Conservation (phyloP, 2,329 filamentous ascomycete genomes). For the Orbilia ellipsospora region DNA sequence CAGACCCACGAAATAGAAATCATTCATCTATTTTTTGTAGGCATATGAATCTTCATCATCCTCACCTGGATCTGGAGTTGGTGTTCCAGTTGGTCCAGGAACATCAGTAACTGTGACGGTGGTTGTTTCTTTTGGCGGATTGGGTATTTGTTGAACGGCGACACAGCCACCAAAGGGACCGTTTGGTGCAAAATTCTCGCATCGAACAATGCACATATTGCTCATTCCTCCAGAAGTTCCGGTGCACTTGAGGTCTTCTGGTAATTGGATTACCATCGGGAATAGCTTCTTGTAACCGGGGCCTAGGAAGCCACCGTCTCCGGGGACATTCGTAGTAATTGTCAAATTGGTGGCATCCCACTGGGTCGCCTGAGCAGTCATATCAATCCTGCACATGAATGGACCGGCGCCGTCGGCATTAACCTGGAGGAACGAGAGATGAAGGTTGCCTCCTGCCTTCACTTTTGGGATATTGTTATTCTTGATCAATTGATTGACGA, state of each 20-base stretch:
- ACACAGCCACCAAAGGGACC: slow-evolving; percentile 74
- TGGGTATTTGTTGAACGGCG: slow-evolving; percentile 66
- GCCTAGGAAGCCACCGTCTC: slow-evolving; percentile 11
- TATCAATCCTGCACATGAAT: slow-evolving; percentile 73
- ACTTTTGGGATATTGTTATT: slow-evolving; percentile 67
- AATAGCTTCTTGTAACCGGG: slow-evolving; percentile 22
- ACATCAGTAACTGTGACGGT: background rate
- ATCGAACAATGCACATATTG: slow-evolving; percentile 73
- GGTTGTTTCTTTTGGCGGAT: background rate
- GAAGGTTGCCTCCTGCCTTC: slow-evolving; percentile 68
- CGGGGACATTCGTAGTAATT: slow-evolving; percentile 37
- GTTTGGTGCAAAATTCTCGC: slow-evolving; percentile 71
- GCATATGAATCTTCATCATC: background rate
- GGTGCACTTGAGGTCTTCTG: slow-evolving; percentile 64
- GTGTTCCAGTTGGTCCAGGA: background rate
- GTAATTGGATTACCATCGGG: slow-evolving; percentile 19
- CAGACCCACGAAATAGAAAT: background rate
- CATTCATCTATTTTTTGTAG: background rate
- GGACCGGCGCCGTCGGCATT: slow-evolving; percentile 61
- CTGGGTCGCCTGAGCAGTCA: slow-evolving; percentile 69
- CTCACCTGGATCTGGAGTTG: background rate
- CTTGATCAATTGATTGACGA: background rate
- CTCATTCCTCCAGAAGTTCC: slow-evolving; percentile 71
- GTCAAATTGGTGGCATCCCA: slow-evolving; percentile 58
- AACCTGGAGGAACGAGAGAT: slow-evolving; percentile 70